Evolutionary conservation across 306 rosid species (phyloP), one percentile per base, ranked within the genome.

Genomic region (Rosa lucieae): DNA sequence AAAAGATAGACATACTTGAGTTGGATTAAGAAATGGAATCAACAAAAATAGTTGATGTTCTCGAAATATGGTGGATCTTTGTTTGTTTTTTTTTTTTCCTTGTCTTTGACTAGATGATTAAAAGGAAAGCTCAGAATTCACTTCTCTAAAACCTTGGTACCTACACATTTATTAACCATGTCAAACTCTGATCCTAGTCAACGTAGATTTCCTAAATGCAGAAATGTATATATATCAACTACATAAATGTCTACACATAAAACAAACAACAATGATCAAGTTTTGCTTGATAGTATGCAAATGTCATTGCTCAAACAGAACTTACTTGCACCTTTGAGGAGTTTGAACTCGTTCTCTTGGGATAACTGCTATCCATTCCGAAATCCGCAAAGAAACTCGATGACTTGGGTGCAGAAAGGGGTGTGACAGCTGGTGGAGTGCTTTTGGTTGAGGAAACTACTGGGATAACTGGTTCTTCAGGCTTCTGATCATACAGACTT

Each of bases 401-500:
- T 73, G 98, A 90, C 82, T 96, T 93, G 37, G 99, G 99, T 53
- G 92, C 85, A 78, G 94, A 77, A 53, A 82, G 76, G 44, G 94
- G 85, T 26, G 93, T 81, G 70, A 77, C 89, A 84, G 86, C 83
- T 74, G 92, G 69, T 62, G 87, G 55, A 56, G 77, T 73, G 83
- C 72, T 82, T 80, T 70, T 89, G 43, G 86, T 71, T 62, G 93
- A 67, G 43, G 92, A 75, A 73, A 91, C 49, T 74, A 89, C 92
- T 1, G 90, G 97, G 55, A 82, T 80, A 79, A 84, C 90, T 10
- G 88, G 84, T 82, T 90, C 98, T 87, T 96, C 97, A 4, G 99
- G 99, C 84, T 93, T 88, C 92, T 93, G 99, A 68, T 91, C 98
- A 77, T 96, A 96, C 63, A 96, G 88, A 83, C 88, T 88, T 78